Percentiles rank a stretch among this genome's conserved stretches.
Conservation (phyloP, 768 basidiomycete genomes). For the Steccherinum ochraceum region DNA sequence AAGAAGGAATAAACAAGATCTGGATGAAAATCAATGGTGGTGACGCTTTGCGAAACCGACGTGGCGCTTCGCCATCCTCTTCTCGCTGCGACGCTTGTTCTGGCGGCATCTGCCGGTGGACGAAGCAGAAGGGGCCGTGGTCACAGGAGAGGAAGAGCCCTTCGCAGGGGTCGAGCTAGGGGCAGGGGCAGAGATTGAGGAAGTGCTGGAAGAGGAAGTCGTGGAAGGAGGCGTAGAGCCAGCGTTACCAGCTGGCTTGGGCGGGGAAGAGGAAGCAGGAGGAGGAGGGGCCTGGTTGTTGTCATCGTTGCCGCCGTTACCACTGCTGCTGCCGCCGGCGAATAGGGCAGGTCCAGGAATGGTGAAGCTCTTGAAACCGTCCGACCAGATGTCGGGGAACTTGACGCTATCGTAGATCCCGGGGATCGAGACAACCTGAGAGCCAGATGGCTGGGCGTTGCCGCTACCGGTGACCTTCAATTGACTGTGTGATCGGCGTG, state of each 20-base stretch:
- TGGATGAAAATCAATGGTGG: slow-evolving; percentile 15
- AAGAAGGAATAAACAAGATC: slow-evolving; percentile 3
- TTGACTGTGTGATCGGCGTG: slow-evolving; percentile 22
- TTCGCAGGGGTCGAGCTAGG: slow-evolving; percentile 7
- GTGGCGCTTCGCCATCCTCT: slow-evolving; percentile 8
- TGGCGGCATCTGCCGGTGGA: slow-evolving; percentile 12
- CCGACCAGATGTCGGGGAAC: slow-evolving; percentile 22
- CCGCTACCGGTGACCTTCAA: slow-evolving; percentile 22
- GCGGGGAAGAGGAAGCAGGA: slow-evolving; percentile 1
- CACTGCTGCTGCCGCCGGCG: too few species aligned
- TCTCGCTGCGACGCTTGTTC: slow-evolving; percentile 12
- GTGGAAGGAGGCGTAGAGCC: neutral
- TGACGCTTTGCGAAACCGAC: slow-evolving; percentile 16
- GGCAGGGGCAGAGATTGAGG: slow-evolving; percentile 2
- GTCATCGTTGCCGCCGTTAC: slow-evolving; percentile 5
- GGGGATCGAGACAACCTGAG: slow-evolving; percentile 17
- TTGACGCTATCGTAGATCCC: slow-evolving; percentile 20
- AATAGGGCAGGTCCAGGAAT: slow-evolving; percentile 19
- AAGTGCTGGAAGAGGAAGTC: slow-evolving; percentile 1
- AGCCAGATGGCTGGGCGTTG: slow-evolving; percentile 15
- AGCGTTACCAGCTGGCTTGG: neutral
- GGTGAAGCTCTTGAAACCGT: slow-evolving; percentile 16
- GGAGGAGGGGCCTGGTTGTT: slow-evolving; percentile 1
- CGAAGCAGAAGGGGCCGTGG: slow-evolving; percentile 6
- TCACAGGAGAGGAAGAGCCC: slow-evolving; percentile 6